These are phyloP conservation scores for Alternaria metachromatica DNA, from an alignment of 2,329 filamentous ascomycete genomes.

Conservation along the genomic window DNA sequence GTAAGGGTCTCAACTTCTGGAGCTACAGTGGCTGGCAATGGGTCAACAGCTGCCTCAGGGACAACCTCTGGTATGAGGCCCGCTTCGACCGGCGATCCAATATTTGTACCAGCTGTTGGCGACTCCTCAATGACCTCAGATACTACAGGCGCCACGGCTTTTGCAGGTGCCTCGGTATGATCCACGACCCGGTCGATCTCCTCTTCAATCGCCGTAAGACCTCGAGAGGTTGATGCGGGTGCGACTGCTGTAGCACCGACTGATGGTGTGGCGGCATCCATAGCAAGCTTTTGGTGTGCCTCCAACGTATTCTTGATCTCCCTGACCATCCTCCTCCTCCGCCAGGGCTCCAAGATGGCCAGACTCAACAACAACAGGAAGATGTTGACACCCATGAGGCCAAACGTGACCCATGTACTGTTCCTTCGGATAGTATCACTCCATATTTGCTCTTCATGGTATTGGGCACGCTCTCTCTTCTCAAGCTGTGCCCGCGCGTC, in stretches of 20 bases:
- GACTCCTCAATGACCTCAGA: constrained; percentile 15
- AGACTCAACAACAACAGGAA: constrained; percentile 85
- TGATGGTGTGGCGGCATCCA: constrained; percentile 16
- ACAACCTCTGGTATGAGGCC: constrained; percentile 5
- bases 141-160: constrained; percentile 5
- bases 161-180: not conserved
- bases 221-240: not conserved
- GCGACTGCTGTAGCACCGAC: constrained; percentile 6
- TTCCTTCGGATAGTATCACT: constrained; percentile 95
- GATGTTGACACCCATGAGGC: constrained; percentile 96
- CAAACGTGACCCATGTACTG: constrained; percentile 98
- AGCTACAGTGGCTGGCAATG: constrained; percentile 7
- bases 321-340: constrained; percentile 77
- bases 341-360: constrained; percentile 92
- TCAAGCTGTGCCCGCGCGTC: constrained; percentile 77
- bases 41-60: constrained; percentile 1
- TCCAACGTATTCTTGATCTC: constrained; percentile 63
- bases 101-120: constrained; percentile 8
- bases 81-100: constrained; percentile 2
- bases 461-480: constrained; percentile 83
- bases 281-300: constrained; percentile 34
- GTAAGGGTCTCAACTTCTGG: constrained; percentile 8
- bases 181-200: constrained; percentile 30
- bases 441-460: constrained; percentile 99
- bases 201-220: constrained; percentile 21